A percentile compares a stretch with the other conserved stretches of the same genome.
These are phyloP conservation scores for Kluyveromyces wickerhamii DNA, from an alignment of 805 yeast species.

Conservation along the genomic window DNA sequence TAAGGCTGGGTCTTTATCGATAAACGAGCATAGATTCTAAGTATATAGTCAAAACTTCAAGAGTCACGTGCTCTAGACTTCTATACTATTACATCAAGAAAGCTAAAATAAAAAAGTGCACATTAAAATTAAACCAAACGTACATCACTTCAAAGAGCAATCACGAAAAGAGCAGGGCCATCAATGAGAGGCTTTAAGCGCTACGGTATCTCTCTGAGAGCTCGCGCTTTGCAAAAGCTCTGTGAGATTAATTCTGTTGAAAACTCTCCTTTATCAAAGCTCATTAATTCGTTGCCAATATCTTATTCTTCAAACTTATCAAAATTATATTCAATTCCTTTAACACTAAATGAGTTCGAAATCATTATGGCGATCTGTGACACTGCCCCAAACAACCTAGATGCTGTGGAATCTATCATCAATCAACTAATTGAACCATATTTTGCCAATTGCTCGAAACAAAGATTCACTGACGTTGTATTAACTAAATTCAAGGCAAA, in stretches of 20 bases:
- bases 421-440: constrained; percentile 38
- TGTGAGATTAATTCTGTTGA: constrained; percentile 1
- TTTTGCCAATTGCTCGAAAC: constrained; percentile 43
- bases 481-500: constrained; percentile 28
- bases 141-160: too few species aligned
- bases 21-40: too few species aligned
- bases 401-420: constrained; percentile 35
- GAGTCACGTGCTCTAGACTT: too few species aligned
- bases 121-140: too few species aligned
- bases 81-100: too few species aligned
- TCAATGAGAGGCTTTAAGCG: constrained; percentile 1
- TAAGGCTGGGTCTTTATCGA: background rate
- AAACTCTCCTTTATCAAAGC: constrained; percentile 10
- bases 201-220: constrained; percentile 5
- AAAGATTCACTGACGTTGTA: constrained; percentile 36
- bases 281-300: constrained; percentile 23
- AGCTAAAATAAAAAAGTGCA: too few species aligned
- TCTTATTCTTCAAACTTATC: constrained; percentile 20
- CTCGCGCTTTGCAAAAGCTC: constrained; percentile 4
- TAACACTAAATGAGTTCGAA: constrained; percentile 47
- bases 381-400: constrained; percentile 25
- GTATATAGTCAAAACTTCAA: too few species aligned
- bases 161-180: background rate
- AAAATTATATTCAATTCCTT: constrained; percentile 32
- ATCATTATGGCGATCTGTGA: constrained; percentile 44